A percentile compares a stretch with the other conserved stretches of the same genome.
These are phyloP conservation scores for Cercophora samala DNA, from an alignment of 495 filamentous ascomycete species.

Conservation along the genomic window DNA sequence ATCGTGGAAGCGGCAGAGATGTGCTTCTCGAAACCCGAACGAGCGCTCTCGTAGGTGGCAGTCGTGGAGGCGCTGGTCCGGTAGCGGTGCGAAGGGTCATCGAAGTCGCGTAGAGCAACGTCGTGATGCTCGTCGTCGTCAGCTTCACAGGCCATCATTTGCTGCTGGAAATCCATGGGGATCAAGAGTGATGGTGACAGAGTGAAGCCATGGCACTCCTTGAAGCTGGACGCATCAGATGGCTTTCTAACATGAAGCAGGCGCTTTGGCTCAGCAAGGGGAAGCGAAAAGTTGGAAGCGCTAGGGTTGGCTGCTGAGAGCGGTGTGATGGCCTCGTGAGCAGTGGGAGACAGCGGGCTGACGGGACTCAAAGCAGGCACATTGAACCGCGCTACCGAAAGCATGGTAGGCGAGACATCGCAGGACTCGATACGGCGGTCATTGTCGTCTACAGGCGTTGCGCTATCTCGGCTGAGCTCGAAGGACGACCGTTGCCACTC, in stretches of 20 bases:
- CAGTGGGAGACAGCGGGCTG: conserved; percentile 40
- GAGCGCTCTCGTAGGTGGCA: conserved; percentile 32
- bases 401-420: conserved; percentile 35
- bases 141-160: conserved; percentile 42
- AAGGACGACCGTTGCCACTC: conserved; percentile 67
- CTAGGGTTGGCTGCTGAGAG: conserved; percentile 30
- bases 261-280: conserved; percentile 34
- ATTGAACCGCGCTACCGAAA: conserved; percentile 42
- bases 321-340: conserved; percentile 42
- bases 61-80: conserved; percentile 48
- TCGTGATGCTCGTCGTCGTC: conserved; percentile 36
- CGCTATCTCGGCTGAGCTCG: conserved; percentile 38
- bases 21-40: conserved; percentile 41
- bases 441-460: conserved; percentile 28
- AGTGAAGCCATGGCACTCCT: conserved; percentile 53
- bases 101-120: conserved; percentile 33
- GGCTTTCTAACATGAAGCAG: conserved; percentile 33
- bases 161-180: conserved; percentile 48
- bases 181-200: conserved; percentile 55
- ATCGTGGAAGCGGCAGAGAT: conserved; percentile 42
- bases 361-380: conserved; percentile 47
- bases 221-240: conserved; percentile 50
- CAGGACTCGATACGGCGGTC: conserved; percentile 26
- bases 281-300: conserved; percentile 45
- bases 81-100: conserved; percentile 30